Evolutionary conservation across 495 filamentous ascomycete species (phyloP).

Genomic region (Aspergillus campestris): DNA sequence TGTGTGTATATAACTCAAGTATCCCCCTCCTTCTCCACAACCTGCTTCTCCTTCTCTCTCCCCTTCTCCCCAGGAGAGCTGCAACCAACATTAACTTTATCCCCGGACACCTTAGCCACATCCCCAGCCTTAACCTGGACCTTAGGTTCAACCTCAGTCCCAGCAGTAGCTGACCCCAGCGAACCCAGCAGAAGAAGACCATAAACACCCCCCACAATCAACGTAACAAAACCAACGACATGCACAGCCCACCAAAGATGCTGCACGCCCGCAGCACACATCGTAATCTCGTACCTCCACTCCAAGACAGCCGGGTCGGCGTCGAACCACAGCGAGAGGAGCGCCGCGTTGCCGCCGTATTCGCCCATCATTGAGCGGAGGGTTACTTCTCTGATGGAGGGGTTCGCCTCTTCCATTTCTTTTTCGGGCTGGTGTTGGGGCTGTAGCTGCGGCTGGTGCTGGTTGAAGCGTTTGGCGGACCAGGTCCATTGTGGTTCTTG

Average conservation of each 20-base stretch:
- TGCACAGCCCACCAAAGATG: constrained; percentile 94
- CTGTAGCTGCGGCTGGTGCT: background rate
- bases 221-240: constrained; percentile 53
- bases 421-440: background rate
- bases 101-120: no score
- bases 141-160: no score
- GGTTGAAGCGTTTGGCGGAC: constrained; percentile 23
- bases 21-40: background rate
- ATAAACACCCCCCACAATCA: constrained; percentile 13
- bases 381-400: constrained; percentile 74
- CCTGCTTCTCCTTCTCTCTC: background rate
- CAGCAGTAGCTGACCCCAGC: background rate
- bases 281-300: constrained; percentile 74
- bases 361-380: constrained; percentile 99
- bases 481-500: constrained; percentile 21
- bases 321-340: constrained; percentile 88
- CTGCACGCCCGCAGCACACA: constrained; percentile 72
- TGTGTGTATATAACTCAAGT: no score
- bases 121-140: no score
- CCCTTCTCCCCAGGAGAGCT: no score
- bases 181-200: constrained; percentile 10
- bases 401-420: constrained; percentile 6
- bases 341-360: constrained; percentile 78
- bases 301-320: constrained; percentile 37
- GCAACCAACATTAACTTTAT: no score